A percentile compares a stretch with the other conserved stretches of the same genome.
phyloP scores from a whole-genome alignment of 257 asterid species.

The Scutellaria barbata region DNA sequence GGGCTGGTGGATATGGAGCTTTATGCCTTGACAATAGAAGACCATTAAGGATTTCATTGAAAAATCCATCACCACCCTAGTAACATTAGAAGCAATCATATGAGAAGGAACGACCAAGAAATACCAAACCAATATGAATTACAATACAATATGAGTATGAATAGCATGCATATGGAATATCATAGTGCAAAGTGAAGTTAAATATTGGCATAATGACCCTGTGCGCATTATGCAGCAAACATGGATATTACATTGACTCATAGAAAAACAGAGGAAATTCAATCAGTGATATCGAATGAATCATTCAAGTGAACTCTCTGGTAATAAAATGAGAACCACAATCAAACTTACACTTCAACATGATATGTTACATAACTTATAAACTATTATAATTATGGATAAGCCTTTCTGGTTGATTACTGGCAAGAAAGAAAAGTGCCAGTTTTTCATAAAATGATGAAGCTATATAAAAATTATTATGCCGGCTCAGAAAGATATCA shows the following conservation, averaged over 20 bases:
- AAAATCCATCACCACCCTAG: constrained; percentile 98
- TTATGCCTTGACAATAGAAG: constrained; percentile 84
- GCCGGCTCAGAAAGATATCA: background rate
- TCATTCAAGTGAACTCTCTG: background rate
- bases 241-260: constrained; percentile 1
- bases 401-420: background rate
- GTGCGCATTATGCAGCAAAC: background rate
- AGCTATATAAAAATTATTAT: constrained; percentile 15
- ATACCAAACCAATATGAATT: constrained; percentile 28
- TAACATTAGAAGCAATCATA: constrained; percentile 36
- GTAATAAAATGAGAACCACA: constrained; percentile 3
- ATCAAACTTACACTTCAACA: background rate
- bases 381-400: background rate
- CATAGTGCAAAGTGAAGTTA: constrained; percentile 17
- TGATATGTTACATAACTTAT: background rate
- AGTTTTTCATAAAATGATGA: constrained; percentile 16
- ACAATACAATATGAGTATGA: background rate
- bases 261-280: background rate
- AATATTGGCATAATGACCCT: constrained; percentile 4
- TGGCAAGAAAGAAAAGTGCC: constrained; percentile 9
- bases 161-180: constrained; percentile 16
- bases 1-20: constrained; percentile 81
- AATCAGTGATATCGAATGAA: background rate
- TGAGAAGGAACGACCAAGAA: constrained; percentile 28
- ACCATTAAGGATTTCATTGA: constrained; percentile 89